Percentiles rank a stretch among this genome's conserved stretches.
Evolutionary conservation across 2,329 filamentous ascomycete species (phyloP).

Genomic region (Arthrobotrys sphaeroides): DNA sequence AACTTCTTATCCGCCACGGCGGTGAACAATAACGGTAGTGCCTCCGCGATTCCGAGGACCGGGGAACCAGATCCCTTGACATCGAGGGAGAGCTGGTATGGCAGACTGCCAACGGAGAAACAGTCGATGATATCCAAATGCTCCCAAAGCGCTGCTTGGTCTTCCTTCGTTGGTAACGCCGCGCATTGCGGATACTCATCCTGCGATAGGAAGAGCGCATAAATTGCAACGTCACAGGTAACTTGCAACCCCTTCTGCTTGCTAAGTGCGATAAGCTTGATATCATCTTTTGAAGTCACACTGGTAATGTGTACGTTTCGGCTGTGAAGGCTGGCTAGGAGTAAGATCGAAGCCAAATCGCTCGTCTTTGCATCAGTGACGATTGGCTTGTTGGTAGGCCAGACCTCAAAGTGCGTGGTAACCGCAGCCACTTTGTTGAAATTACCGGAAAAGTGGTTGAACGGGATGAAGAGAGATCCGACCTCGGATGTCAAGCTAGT

Average conservation of each 20-base stretch:
- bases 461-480: constrained; percentile 82
- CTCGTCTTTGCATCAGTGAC: constrained; percentile 83
- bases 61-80: constrained; percentile 67
- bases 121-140: constrained; percentile 77
- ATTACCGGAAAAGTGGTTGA: constrained; percentile 81
- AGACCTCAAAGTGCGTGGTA: constrained; percentile 79
- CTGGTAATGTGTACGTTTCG: constrained; percentile 82
- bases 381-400: constrained; percentile 81
- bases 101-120: constrained; percentile 80
- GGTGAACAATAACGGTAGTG: constrained; percentile 77
- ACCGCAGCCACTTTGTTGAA: constrained; percentile 84
- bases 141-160: constrained; percentile 79
- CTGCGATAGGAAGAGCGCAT: constrained; percentile 78
- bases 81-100: constrained; percentile 75
- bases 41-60: constrained; percentile 75
- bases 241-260: constrained; percentile 84
- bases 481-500: constrained; percentile 77
- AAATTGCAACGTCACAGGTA: constrained; percentile 83
- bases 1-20: constrained; percentile 78
- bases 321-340: constrained; percentile 80
- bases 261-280: constrained; percentile 77
- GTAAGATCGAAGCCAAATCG: constrained; percentile 80
- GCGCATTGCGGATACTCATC: constrained; percentile 74
- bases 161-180: constrained; percentile 72
- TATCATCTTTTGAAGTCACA: constrained; percentile 82